Percentiles rank a stretch among this genome's conserved stretches.
Evolutionary conservation across 352 stramenopile species (phyloP).

Genomic region (Globisporangium parvum): DNA sequence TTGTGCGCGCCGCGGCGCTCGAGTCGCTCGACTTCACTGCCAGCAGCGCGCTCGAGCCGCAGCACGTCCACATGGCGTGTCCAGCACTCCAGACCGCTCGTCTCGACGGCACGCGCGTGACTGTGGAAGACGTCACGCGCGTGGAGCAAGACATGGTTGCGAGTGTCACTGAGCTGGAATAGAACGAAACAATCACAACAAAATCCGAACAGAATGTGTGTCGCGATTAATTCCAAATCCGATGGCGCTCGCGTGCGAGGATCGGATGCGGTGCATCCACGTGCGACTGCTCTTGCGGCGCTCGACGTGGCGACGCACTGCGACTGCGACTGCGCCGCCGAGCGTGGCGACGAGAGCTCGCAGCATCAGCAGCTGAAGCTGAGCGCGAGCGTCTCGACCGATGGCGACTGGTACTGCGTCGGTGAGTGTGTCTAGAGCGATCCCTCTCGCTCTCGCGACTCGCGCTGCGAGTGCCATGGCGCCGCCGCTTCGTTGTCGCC

Average conservation of each 20-base stretch:
- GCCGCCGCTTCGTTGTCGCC: not conserved
- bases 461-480: not conserved
- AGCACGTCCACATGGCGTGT: constrained; percentile 32
- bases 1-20: constrained; percentile 38
- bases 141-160: constrained; percentile 5
- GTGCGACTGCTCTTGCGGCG: not conserved
- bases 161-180: not conserved
- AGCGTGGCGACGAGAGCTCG: not conserved
- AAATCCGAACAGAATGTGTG: not conserved
- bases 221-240: constrained; percentile 28
- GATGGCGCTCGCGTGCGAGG: constrained; percentile 24
- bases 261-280: constrained; percentile 14
- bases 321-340: not conserved
- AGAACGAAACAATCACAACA: not conserved
- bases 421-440: constrained; percentile 1
- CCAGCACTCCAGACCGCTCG: constrained; percentile 28
- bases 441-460: constrained; percentile 3
- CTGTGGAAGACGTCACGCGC: constrained; percentile 29
- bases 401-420: constrained; percentile 2
- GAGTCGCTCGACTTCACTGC: constrained; percentile 36
- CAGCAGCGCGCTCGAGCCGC: constrained; percentile 29
- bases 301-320: too few species aligned
- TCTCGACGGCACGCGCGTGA: constrained; percentile 41
- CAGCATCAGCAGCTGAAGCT: too few species aligned
- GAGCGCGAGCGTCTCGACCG: not conserved